Evolutionary conservation across 768 basidiomycete species (phyloP), one percentile per base, ranked within the genome.

Genomic region (Pleurotus cornucopiae): DNA sequence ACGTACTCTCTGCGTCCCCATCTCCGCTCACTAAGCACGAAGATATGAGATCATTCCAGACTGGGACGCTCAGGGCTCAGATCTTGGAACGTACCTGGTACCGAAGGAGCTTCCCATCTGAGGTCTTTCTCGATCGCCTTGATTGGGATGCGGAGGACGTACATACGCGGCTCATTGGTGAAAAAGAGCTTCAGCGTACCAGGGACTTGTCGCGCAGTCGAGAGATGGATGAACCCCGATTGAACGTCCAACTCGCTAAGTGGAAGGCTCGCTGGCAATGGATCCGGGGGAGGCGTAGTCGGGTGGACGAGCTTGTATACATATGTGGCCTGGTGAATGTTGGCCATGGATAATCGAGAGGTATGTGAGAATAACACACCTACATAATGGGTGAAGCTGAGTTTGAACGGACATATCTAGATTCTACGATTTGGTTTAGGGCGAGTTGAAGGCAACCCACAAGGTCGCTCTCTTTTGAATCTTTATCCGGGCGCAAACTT

Each of bases 221-320:
- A 79, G 43, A 77, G 69, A 62, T 80, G 78, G 59, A 80, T 70
- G 67, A 78, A 78, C n/a, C 76, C 75, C 49, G 75, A 73, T 34
- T 71, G 60, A 21, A 53, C 57, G 64, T 80, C 78, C 26, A 77
- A 68, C 41, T 66, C 67, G 56, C 70, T 71, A 13, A 73, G 62
- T 46, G 70, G 70, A 58, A 78, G 72, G 18, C 60, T 61, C 48
- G 64, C 20, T 44, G 71, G 67, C n/a, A 73, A 63, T 2, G 73
- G 72, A 3, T 67, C 58, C 16, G 71, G 70, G 4, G 72, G 67
- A 7, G 66, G 63, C 44, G 67, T 64, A 2, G 47, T 6, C n/a
- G 47, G 13, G 14, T 67, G 64, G 21, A 70, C 58, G 58, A 75
- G 72, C 65, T 75, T 75, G 66, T 74, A 75, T 45, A 74, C 64